These are phyloP conservation scores for Starmerella kuoi DNA, from an alignment of 805 yeast genomes.

Conservation along the genomic window DNA sequence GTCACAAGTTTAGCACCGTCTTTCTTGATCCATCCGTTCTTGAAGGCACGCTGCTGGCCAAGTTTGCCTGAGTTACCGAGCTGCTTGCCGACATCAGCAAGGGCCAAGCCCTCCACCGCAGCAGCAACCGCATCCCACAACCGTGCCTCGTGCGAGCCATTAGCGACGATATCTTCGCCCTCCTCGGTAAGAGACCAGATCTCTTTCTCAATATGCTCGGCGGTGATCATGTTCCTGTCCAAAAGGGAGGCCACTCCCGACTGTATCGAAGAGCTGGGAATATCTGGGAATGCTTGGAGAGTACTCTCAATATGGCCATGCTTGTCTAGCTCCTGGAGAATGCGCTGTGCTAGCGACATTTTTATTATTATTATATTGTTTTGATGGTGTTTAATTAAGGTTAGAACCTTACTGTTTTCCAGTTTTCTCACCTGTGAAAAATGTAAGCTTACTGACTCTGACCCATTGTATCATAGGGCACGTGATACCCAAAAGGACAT, in stretches of 20 bases:
- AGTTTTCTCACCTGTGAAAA: too few species aligned
- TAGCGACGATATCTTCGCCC: conserved; percentile 60
- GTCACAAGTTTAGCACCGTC: conserved; percentile 69
- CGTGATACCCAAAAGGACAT: too few species aligned
- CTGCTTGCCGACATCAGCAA: conserved; percentile 50
- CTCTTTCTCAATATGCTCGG: conserved; percentile 61
- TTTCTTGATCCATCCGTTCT: conserved; percentile 90
- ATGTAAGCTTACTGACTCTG: too few species aligned
- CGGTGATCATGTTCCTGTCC: conserved; percentile 70
- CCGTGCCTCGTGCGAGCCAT: conserved; percentile 87
- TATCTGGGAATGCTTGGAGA: conserved; percentile 48
- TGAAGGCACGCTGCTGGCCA: conserved; percentile 96
- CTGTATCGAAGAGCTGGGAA: conserved; percentile 28
- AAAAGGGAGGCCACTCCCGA: conserved; percentile 79
- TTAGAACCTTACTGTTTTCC: too few species aligned
- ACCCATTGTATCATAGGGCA: too few species aligned
- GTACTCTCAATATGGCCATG: conserved; percentile 57
- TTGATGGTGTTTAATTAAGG: too few species aligned
- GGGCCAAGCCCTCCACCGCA: conserved; percentile 66
- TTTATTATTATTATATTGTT: too few species aligned
- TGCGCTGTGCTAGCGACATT: conserved; percentile 20
- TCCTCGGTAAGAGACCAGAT: conserved; percentile 65
- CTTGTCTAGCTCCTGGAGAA: conserved; percentile 40
- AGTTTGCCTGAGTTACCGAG: conserved; percentile 76
- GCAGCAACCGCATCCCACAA: conserved; percentile 61